These are phyloP conservation scores for Globisporangium acanthophoron DNA, from an alignment of 352 stramenopile species.

Conservation along the genomic window DNA sequence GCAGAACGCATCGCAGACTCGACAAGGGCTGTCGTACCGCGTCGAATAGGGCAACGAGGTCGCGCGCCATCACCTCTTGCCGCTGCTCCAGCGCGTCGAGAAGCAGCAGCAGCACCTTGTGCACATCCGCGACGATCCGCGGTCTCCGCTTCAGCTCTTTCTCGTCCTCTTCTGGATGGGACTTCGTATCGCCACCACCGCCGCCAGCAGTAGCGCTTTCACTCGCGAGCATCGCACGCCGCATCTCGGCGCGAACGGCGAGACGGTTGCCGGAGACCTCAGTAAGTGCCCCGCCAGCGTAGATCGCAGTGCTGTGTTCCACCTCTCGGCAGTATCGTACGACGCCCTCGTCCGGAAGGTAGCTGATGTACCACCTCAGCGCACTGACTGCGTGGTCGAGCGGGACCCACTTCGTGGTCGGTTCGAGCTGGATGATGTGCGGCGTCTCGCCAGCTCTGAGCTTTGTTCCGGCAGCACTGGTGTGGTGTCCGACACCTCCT, in stretches of 20 bases:
- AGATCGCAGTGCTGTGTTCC: constrained; percentile 64
- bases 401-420: constrained; percentile 49
- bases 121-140: constrained; percentile 51
- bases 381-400: constrained; percentile 55
- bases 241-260: constrained; percentile 67
- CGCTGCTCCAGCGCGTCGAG: constrained; percentile 57
- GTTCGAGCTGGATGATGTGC: constrained; percentile 51
- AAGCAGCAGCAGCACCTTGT: constrained; percentile 50
- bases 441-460: background rate
- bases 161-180: too few species aligned
- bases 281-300: constrained; percentile 32
- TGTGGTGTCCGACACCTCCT: constrained; percentile 5
- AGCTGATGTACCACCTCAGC: constrained; percentile 62
- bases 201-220: too few species aligned
- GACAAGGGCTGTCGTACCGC: constrained; percentile 15
- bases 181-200: too few species aligned
- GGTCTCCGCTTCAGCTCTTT: constrained; percentile 19
- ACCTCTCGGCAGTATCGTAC: constrained; percentile 66
- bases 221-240: constrained; percentile 45
- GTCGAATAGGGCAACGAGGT: constrained; percentile 51
- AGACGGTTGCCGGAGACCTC: constrained; percentile 61
- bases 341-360: constrained; percentile 44
- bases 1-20: background rate
- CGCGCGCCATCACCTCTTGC: constrained; percentile 41
- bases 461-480: background rate